A percentile compares a stretch with the other conserved stretches of the same genome.
Evolutionary conservation across 805 yeast genomes (phyloP).

Genomic region (Kluyveromyces wickerhamii): DNA sequence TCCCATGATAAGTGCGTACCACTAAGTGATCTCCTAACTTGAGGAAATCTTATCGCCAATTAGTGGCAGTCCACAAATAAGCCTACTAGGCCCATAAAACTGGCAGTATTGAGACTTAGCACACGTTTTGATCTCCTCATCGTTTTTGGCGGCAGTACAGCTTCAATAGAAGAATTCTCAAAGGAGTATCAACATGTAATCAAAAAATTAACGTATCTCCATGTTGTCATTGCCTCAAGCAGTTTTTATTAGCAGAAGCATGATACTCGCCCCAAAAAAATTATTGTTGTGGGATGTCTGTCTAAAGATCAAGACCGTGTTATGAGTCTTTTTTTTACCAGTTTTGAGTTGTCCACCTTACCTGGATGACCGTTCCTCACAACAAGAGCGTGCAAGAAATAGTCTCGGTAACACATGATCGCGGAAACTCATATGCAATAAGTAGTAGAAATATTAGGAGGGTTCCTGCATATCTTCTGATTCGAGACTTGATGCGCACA

Average conservation of each 20-base stretch:
- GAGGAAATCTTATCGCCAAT: conserved; percentile 30
- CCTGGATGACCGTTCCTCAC: too few species aligned
- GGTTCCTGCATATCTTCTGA: too few species aligned
- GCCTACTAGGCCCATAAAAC: conserved; percentile 27
- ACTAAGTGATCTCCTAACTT: conserved; percentile 29
- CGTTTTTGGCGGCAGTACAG: conserved; percentile 29
- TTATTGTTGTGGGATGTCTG: conserved; percentile 32
- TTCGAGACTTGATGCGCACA: too few species aligned
- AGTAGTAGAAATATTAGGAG: too few species aligned
- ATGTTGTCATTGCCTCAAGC: conserved; percentile 28
- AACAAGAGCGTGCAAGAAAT: too few species aligned
- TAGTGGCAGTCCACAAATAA: conserved; percentile 27
- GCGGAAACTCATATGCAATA: too few species aligned
- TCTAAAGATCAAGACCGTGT: conserved; percentile 25
- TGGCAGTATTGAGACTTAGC: conserved; percentile 24
- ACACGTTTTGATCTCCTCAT: conserved; percentile 15
- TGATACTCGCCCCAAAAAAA: conserved; percentile 30
- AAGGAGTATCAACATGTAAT: conserved; percentile 38
- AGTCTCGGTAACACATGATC: too few species aligned
- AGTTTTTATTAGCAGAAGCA: conserved; percentile 18
- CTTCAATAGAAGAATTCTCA: conserved; percentile 28
- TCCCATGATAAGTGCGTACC: conserved; percentile 32
- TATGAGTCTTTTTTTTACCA: too few species aligned
- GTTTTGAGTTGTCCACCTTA: too few species aligned
- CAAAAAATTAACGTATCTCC: conserved; percentile 34